Evolutionary conservation across 208 protist species (phyloP).

Genomic region (Sergeia podlipaevii): DNA sequence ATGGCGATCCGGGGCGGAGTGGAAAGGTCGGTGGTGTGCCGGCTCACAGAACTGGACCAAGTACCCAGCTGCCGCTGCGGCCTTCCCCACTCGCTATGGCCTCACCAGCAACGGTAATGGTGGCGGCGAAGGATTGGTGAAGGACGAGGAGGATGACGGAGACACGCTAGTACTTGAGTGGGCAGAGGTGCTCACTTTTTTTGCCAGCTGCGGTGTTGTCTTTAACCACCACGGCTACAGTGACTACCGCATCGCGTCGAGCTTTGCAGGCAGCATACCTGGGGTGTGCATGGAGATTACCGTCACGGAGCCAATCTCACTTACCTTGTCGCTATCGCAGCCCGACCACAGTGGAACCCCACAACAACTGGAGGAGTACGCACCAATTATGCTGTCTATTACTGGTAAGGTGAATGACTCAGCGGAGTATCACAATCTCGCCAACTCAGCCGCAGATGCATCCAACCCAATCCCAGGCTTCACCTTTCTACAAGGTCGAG

Average conservation of each 20-base stretch:
- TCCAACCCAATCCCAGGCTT: constrained; percentile 24
- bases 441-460: constrained; percentile 30
- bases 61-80: constrained; percentile 29
- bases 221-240: constrained; percentile 31
- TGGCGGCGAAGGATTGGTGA: constrained; percentile 35
- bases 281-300: constrained; percentile 38
- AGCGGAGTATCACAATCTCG: constrained; percentile 20
- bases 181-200: constrained; percentile 37
- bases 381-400: constrained; percentile 46
- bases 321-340: constrained; percentile 50
- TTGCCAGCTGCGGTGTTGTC: constrained; percentile 48
- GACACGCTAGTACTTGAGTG: constrained; percentile 44
- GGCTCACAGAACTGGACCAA: constrained; percentile 36
- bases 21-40: constrained; percentile 48
- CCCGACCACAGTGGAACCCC: constrained; percentile 33
- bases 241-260: constrained; percentile 53
- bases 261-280: constrained; percentile 26
- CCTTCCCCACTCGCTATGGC: constrained; percentile 29
- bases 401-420: constrained; percentile 15
- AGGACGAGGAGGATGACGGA: constrained; percentile 17
- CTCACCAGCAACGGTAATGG: constrained; percentile 18
- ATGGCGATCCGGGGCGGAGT: constrained; percentile 42
- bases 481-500: constrained; percentile 40
- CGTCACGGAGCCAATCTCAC: constrained; percentile 30
- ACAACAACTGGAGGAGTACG: constrained; percentile 32